These are phyloP conservation scores for Kluyveromyces sp. DNA, from an alignment of 1,139 yeast species.

Conservation along the genomic window DNA sequence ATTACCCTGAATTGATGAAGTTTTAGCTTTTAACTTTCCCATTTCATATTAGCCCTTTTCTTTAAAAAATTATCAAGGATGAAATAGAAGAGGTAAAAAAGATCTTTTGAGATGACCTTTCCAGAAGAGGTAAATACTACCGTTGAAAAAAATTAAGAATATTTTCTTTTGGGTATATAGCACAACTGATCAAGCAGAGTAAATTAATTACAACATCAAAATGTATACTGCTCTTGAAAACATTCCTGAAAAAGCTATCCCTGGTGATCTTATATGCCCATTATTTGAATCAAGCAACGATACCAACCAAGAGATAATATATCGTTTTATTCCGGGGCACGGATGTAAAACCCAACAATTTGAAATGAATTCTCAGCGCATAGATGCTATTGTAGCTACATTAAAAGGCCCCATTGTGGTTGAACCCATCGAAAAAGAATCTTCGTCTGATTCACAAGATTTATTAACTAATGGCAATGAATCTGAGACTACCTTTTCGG, in stretches of 20 bases:
- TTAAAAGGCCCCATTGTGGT: conserved; percentile 52
- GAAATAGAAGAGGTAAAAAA: too few relatives aligned
- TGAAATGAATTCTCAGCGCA: conserved; percentile 16
- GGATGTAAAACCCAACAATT: conserved; percentile 34
- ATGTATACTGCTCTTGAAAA: conserved; percentile 8
- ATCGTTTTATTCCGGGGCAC: conserved; percentile 40
- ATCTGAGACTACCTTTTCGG: conserved; percentile 6
- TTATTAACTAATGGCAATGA: conserved; percentile 7
- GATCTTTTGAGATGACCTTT: too few relatives aligned
- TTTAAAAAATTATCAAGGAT: too few relatives aligned
- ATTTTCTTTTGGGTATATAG: not conserved
- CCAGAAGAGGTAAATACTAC: too few relatives aligned
- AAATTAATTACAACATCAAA: not conserved
- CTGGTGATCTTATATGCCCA: conserved; percentile 66
- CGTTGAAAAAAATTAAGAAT: too few relatives aligned
- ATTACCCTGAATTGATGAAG: not conserved
- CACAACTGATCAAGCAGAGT: not conserved
- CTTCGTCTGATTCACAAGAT: conserved; percentile 4
- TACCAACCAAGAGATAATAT: conserved; percentile 24
- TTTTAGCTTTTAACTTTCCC: not conserved
- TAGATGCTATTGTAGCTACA: conserved; percentile 54
- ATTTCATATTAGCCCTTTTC: too few relatives aligned
- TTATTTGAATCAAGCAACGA: conserved; percentile 25
- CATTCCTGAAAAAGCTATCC: conserved; percentile 47
- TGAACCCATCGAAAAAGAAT: conserved; percentile 12